A percentile compares a stretch with the other conserved stretches of the same genome.
Evolutionary conservation across 768 basidiomycete species (phyloP).

Genomic region (Naematelia encephala): DNA sequence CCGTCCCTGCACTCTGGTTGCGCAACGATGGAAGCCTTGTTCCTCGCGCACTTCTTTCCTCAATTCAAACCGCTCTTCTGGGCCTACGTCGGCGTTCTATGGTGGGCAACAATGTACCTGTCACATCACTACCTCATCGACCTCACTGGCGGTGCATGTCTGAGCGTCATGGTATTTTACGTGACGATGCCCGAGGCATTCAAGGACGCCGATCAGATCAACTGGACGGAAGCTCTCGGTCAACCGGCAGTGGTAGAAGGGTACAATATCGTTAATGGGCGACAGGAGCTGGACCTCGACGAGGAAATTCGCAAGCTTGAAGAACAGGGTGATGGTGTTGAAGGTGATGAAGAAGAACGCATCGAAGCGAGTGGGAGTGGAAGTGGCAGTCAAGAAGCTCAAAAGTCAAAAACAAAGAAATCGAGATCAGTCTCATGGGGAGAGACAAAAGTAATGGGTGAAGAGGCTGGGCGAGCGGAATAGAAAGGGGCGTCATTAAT

Average conservation of each 20-base stretch:
- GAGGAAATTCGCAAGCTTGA: slow-evolving; percentile 50
- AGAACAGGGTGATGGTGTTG: slow-evolving; percentile 21
- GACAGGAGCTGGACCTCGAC: slow-evolving; percentile 28
- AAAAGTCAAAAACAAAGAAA: slow-evolving; percentile 22
- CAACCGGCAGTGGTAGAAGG: slow-evolving; percentile 3
- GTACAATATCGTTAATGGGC: slow-evolving; percentile 32
- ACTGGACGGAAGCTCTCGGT: slow-evolving; percentile 22
- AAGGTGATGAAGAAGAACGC: slow-evolving; percentile 20
- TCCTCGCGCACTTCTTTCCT: slow-evolving; percentile 93
- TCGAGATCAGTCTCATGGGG: slow-evolving; percentile 42
- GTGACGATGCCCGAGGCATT: slow-evolving; percentile 78
- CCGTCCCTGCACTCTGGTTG: slow-evolving; percentile 87
- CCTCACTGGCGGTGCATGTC: slow-evolving; percentile 86
- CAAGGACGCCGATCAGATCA: slow-evolving; percentile 57
- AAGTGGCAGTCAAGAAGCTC: not conserved
- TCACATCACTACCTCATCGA: slow-evolving; percentile 99
- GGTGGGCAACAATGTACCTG: slow-evolving; percentile 99
- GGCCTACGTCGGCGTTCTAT: slow-evolving; percentile 78
- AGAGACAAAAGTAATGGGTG: slow-evolving; percentile 38
- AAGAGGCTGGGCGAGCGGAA: slow-evolving; percentile 10
- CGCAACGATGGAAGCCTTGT: slow-evolving; percentile 87
- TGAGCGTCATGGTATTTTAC: slow-evolving; percentile 84
- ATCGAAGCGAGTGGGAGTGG: slow-evolving; percentile 5
- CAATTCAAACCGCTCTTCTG: slow-evolving; percentile 64
- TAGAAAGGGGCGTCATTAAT: no score